These are phyloP conservation scores for Eucalyptus dawsonii DNA, from an alignment of 345 rosid genomes.

Conservation along the genomic window DNA sequence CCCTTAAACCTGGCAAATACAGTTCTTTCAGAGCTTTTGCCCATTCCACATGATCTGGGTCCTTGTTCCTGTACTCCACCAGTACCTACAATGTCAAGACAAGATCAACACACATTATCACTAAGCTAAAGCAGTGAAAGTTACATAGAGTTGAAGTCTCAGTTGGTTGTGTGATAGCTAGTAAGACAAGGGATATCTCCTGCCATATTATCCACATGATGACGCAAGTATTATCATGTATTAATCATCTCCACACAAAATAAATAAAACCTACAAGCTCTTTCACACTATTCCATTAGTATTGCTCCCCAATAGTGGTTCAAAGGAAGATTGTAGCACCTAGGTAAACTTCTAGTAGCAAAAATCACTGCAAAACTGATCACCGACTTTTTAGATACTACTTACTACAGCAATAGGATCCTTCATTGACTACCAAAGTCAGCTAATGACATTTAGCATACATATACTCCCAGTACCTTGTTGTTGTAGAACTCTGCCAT, in stretches of 20 bases:
- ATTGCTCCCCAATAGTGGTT: neutral
- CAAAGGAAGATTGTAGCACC: neutral
- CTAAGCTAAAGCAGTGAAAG: neutral
- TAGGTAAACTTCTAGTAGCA: neutral
- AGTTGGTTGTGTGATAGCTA: neutral
- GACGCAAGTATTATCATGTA: neutral
- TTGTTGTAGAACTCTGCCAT: slow-evolving; percentile 96
- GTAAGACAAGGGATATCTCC: neutral
- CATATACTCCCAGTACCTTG: slow-evolving; percentile 39
- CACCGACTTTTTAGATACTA: neutral
- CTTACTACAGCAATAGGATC: neutral
- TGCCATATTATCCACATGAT: neutral
- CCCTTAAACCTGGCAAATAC: slow-evolving; percentile 81
- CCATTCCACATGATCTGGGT: slow-evolving; percentile 91
- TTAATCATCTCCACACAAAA: neutral
- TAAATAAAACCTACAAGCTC: neutral
- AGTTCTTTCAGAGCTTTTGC: slow-evolving; percentile 95
- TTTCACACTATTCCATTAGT: neutral
- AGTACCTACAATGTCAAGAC: slow-evolving; percentile 39
- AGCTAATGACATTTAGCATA: neutral
- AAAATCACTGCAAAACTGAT: neutral
- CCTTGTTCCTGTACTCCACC: slow-evolving; percentile 77
- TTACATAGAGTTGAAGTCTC: neutral
- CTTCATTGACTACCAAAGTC: neutral
- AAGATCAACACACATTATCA: neutral